Percentiles rank a stretch among this genome's conserved stretches.
These are phyloP conservation scores for Penicillium roqueforti DNA, from an alignment of 495 filamentous ascomycete genomes.

Conservation along the genomic window DNA sequence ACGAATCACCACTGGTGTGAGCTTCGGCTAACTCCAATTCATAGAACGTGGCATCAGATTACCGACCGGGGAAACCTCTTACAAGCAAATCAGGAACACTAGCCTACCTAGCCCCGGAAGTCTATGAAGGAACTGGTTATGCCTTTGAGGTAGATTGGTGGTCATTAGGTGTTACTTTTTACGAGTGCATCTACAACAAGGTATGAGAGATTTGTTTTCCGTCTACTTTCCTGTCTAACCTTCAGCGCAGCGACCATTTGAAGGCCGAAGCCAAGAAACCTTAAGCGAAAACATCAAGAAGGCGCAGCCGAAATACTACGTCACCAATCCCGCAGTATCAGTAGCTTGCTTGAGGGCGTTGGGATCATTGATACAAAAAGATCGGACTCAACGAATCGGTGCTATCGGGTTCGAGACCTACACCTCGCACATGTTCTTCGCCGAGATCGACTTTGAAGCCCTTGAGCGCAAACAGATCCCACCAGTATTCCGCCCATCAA, in stretches of 20 bases:
- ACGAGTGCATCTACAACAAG: slow-evolving; percentile 99
- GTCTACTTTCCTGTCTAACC: background rate
- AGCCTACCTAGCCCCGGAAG: slow-evolving; percentile 94
- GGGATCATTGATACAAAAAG: slow-evolving; percentile 71
- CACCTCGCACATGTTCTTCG: slow-evolving; percentile 83
- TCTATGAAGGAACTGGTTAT: slow-evolving; percentile 86
- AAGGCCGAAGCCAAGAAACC: slow-evolving; percentile 76
- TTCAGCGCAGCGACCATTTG: slow-evolving; percentile 70
- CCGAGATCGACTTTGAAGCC: slow-evolving; percentile 75
- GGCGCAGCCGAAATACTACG: slow-evolving; percentile 78
- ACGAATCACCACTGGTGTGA: background rate
- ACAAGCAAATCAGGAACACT: slow-evolving; percentile 96
- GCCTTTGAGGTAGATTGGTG: slow-evolving; percentile 92
- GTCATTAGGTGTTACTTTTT: slow-evolving; percentile 94
- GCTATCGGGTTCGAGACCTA: slow-evolving; percentile 74
- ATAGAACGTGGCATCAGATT: slow-evolving; percentile 97
- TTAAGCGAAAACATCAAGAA: slow-evolving; percentile 78
- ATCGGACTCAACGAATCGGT: slow-evolving; percentile 77
- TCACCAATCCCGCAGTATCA: slow-evolving; percentile 85
- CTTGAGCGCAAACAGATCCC: slow-evolving; percentile 86
- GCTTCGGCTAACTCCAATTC: background rate
- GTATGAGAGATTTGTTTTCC: slow-evolving; percentile 40
- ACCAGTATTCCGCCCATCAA: slow-evolving; percentile 85
- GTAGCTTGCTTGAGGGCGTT: slow-evolving; percentile 83
- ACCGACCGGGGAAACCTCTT: slow-evolving; percentile 72